Conservation (phyloP, 345 rosid genomes). For the Hypericum androsaemum region DNA sequence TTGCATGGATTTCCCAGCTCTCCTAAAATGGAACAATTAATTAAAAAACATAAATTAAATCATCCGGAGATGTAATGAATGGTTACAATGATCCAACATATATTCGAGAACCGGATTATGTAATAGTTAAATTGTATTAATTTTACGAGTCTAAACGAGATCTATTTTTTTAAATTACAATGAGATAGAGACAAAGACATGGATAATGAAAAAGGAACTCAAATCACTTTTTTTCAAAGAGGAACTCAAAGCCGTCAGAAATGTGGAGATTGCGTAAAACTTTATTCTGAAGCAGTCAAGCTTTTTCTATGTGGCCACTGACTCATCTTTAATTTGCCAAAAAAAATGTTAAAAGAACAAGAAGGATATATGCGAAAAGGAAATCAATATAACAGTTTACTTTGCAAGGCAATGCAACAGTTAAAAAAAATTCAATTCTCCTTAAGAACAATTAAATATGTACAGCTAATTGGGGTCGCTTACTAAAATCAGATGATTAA, state of each 20-base stretch:
- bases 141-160: too few relatives aligned
- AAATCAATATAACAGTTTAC: too few relatives aligned
- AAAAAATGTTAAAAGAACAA: background rate
- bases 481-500: too few relatives aligned
- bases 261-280: slow-evolving; percentile 28
- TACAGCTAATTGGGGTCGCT: too few relatives aligned
- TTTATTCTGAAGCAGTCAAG: slow-evolving; percentile 12
- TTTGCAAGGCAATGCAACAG: slow-evolving; percentile 24
- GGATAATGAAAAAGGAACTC: too few relatives aligned
- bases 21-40: background rate
- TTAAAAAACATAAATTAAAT: background rate
- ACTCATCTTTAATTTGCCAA: slow-evolving; percentile 9
- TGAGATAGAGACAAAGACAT: too few relatives aligned
- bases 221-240: too few relatives aligned
- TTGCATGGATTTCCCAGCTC: slow-evolving; percentile 4
- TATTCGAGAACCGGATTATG: slow-evolving; percentile 20
- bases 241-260: slow-evolving; percentile 6
- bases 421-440: background rate
- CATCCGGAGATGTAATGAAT: slow-evolving; percentile 5
- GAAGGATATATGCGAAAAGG: background rate
- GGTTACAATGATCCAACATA: slow-evolving; percentile 19
- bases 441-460: background rate
- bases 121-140: too few relatives aligned
- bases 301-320: slow-evolving; percentile 9
- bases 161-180: too few relatives aligned